A percentile compares a stretch with the other conserved stretches of the same genome.
These are phyloP conservation scores for Cladophialophora carrionii DNA, from an alignment of 2,329 filamentous ascomycete genomes.

Conservation along the genomic window DNA sequence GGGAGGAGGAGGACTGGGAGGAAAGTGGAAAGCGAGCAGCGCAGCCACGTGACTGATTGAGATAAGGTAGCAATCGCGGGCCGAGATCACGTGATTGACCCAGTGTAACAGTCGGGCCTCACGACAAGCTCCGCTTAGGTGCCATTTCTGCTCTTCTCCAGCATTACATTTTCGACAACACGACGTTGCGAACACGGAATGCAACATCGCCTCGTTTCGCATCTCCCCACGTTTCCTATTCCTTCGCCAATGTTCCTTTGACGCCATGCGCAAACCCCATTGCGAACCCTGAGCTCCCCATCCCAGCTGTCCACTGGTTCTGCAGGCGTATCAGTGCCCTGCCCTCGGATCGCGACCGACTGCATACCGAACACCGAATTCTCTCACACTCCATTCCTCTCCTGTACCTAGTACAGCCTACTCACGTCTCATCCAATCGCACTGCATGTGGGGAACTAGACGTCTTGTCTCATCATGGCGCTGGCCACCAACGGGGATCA, in stretches of 20 bases:
- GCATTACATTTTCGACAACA: constrained; percentile 26
- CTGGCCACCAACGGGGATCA: constrained; percentile 37
- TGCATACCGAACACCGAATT: constrained; percentile 16
- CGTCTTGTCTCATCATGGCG: constrained; percentile 27
- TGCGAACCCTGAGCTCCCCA: constrained; percentile 18
- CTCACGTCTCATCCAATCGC: constrained; percentile 30
- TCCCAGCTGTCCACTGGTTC: constrained; percentile 15
- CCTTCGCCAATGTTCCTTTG: constrained; percentile 21
- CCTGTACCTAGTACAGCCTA: constrained; percentile 23
- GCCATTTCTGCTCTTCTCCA: constrained; percentile 16
- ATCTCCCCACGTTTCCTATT: constrained; percentile 25
- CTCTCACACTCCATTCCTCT: constrained; percentile 29
- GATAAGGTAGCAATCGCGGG: not conserved
- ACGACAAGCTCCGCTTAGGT: constrained; percentile 4
- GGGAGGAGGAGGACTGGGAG: not conserved
- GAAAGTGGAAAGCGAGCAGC: not conserved
- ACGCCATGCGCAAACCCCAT: constrained; percentile 27
- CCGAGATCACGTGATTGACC: not conserved
- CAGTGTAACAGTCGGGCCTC: constrained; percentile 4
- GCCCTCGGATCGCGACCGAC: constrained; percentile 21
- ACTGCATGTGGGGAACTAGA: constrained; percentile 29
- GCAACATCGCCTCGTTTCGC: constrained; percentile 33
- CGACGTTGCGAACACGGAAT: constrained; percentile 24
- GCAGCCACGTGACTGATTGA: not conserved
- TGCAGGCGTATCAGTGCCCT: constrained; percentile 12